Evolutionary conservation across 345 rosid species (phyloP), one percentile per base, ranked within the genome.

Genomic region (Trapa bicornis): DNA sequence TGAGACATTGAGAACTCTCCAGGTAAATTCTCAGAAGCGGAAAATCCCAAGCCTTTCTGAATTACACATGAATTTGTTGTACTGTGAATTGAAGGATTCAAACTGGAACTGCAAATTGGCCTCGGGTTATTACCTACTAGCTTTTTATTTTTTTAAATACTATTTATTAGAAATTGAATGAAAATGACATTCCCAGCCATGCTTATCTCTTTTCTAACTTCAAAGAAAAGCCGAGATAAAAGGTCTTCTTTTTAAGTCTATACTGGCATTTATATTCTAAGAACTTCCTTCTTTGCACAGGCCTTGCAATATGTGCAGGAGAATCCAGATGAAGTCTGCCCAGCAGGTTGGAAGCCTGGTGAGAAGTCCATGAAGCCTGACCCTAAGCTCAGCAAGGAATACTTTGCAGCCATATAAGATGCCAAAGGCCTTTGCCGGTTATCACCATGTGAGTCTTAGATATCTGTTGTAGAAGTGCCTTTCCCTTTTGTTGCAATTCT

Each of bases 291-390:
- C 63, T 14, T 35, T 47, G 71, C 37, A 38, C 89, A 94, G 99
- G 99, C 99, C 32, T 75, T 91, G 75, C 97, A 87, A 74, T 91
- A 87, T 32, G 96, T 94, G 66, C 96, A 94, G 72, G 99, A 94
- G 17, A 94, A 94, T 61, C 97, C 97, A 1, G 99, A 94, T 65
- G 99, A 91, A 75, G 99, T 94, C 68, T 91, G 99, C 84, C 99
- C 99, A 0, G 99, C 97, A 5, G 99, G 97, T 60, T 94, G 99
- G 99, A 89, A 94, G 82, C 97, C 99, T 0, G 97, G 97, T 6
- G 97, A 91, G 73, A 94, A 82, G 78, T 91, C 99, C 64, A 89
- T 94, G 99, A 94, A 94, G 80, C 96, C 93, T 15, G 93, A 94
- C 83, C 99, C 97, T 3, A 94, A 86, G 76, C 85, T 79, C 74